A percentile compares a stretch with the other conserved stretches of the same genome.
Evolutionary conservation across 2,329 filamentous ascomycete species (phyloP).

Genomic region (Orbilia ellipsospora): DNA sequence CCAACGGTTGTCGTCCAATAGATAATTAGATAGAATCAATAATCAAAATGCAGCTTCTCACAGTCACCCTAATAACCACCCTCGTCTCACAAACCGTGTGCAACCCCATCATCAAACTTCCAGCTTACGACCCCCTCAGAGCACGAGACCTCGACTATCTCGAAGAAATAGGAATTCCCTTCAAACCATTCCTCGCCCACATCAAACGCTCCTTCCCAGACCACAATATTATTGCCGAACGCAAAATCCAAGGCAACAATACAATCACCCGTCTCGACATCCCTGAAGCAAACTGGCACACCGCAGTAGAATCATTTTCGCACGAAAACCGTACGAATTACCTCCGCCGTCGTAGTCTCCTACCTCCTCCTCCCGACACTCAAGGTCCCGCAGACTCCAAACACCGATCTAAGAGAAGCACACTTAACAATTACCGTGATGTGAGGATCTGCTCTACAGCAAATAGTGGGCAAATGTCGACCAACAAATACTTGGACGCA

Average conservation of each 20-base stretch:
- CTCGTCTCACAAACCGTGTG: slow-evolving; percentile 13
- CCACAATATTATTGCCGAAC: slow-evolving; percentile 18
- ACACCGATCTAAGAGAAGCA: background rate
- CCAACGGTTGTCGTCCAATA: too few species aligned
- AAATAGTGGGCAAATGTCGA: background rate
- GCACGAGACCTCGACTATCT: slow-evolving; percentile 24
- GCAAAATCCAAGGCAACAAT: background rate
- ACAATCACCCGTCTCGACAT: slow-evolving; percentile 23
- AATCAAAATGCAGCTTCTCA: slow-evolving; percentile 10
- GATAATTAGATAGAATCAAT: background rate
- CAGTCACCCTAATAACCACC: slow-evolving; percentile 2
- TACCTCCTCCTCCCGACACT: slow-evolving; percentile 5
- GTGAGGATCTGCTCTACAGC: background rate
- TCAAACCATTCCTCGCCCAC: slow-evolving; percentile 18
- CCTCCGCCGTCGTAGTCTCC: slow-evolving; percentile 10
- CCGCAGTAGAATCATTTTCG: slow-evolving; percentile 19
- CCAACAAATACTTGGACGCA: background rate
- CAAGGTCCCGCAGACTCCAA: slow-evolving; percentile 9
- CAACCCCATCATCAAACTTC: slow-evolving; percentile 13
- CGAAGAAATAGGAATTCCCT: slow-evolving; percentile 36
- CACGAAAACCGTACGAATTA: slow-evolving; percentile 30
- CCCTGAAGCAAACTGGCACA: slow-evolving; percentile 38
- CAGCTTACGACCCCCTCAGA: slow-evolving; percentile 16
- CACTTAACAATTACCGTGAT: background rate
- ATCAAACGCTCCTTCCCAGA: slow-evolving; percentile 19